Base-by-base conservation (phyloP, 2,329 filamentous ascomycete species). In the Stemphylium vesicarium region DNA sequence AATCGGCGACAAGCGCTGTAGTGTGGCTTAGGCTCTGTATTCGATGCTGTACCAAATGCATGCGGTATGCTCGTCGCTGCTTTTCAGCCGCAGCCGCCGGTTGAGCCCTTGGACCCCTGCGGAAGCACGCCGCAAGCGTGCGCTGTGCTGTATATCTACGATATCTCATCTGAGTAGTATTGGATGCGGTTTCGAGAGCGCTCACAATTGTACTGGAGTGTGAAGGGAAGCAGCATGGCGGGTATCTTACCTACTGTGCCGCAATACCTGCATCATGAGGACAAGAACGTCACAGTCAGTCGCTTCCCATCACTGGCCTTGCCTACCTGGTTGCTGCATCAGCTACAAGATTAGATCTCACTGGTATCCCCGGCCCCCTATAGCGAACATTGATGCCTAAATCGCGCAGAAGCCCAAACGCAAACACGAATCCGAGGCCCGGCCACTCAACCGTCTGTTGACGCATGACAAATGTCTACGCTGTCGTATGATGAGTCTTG, bases 21-120 rank as follows among this genome's bases (percentile, higher is more conserved):
- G 31, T 24, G 29, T 18, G 32, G 32, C 24, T 32, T 18, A 11
- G 29, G 40, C 32, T 45, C 51, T 20, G 31, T 49, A 33, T 39
- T 33, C 35, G 39, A 36, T 42, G 29, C 11, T 24, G 26, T 26
- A 20, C 35, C 39, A 22, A 26, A 42, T 22, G n/a, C 29, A 43
- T 39, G 22, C 32, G 38, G 45, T 44, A 49, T 50, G 51, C 46
- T 39, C 32, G 35, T 40, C 31, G 43, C 18, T 50, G 51, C 26
- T 12, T 44, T 20, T 50, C 22, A 37, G 38, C 45, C 32, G 36
- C 39, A 44, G 33, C 29, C 40, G 51, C 51, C 39, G 45, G 18
- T 24, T 26, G 26, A 26, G 20, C 13, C 20, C 13, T 24, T 10
- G 15, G 16, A 35, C 8, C 13, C 15, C 8, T 20, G 36, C 20